A percentile compares a stretch with the other conserved stretches of the same genome.
These are phyloP conservation scores for Podospora pseudoanserina DNA, from an alignment of 495 filamentous ascomycete species.

Conservation along the genomic window DNA sequence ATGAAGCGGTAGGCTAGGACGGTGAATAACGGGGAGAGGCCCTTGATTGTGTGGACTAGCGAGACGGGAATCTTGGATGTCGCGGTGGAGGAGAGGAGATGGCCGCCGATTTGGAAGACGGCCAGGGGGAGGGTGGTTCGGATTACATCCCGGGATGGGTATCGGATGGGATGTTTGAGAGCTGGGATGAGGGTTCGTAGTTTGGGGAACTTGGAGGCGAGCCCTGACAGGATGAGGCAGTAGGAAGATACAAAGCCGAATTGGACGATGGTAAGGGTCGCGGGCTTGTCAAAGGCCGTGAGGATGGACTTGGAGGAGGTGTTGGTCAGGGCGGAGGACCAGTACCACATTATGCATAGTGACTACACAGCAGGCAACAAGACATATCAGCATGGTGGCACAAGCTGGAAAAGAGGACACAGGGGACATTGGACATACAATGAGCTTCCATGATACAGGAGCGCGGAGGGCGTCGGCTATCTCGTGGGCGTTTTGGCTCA, in stretches of 20 bases:
- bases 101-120: constrained; percentile 87
- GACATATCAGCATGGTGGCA: constrained; percentile 17
- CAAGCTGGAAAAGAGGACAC: constrained; percentile 5
- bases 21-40: constrained; percentile 94
- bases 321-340: constrained; percentile 91
- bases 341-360: constrained; percentile 87
- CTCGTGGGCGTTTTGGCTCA: constrained; percentile 90
- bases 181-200: constrained; percentile 68
- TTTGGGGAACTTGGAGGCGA: constrained; percentile 64
- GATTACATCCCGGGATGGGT: constrained; percentile 80
- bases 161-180: constrained; percentile 74
- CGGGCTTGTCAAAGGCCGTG: constrained; percentile 84
- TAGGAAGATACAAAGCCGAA: constrained; percentile 89
- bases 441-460: constrained; percentile 73
- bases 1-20: constrained; percentile 88
- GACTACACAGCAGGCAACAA: constrained; percentile 44
- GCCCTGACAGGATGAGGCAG: constrained; percentile 74
- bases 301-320: constrained; percentile 97
- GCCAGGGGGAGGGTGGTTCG: constrained; percentile 83
- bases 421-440: constrained; percentile 32
- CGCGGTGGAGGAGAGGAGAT: constrained; percentile 88
- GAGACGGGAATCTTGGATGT: constrained; percentile 94
- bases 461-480: constrained; percentile 86
- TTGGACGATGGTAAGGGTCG: constrained; percentile 91
- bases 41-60: constrained; percentile 97